Percentiles rank a stretch among this genome's conserved stretches.
phyloP scores from a whole-genome alignment of 2,329 filamentous ascomycete species.

The Fragosphaeria purpurea region DNA sequence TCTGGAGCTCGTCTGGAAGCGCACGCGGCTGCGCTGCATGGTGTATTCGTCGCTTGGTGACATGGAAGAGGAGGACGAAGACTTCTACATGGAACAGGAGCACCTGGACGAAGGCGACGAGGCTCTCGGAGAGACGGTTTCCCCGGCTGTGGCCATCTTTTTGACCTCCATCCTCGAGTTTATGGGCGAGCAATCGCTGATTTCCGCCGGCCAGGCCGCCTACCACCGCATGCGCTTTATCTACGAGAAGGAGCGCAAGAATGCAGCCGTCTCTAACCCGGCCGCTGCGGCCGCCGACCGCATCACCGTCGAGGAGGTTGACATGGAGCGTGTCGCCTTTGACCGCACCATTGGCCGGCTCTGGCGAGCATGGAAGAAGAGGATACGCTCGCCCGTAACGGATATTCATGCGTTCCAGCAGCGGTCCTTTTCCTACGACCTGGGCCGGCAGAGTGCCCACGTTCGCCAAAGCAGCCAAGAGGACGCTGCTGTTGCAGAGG shows the following conservation, averaged over 20 bases:
- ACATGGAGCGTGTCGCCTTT: slow-evolving; percentile 87
- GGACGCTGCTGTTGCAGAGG: slow-evolving; percentile 26
- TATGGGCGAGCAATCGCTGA: slow-evolving; percentile 80
- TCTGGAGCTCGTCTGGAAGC: slow-evolving; percentile 87
- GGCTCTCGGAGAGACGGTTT: slow-evolving; percentile 58
- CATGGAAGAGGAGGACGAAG: slow-evolving; percentile 96
- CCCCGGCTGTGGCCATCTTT: slow-evolving; percentile 89
- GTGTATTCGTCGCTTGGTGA: slow-evolving; percentile 95
- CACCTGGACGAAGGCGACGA: slow-evolving; percentile 53
- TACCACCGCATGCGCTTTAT: slow-evolving; percentile 55
- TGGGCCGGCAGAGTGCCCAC: slow-evolving; percentile 24
- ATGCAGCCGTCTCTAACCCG: slow-evolving; percentile 29
- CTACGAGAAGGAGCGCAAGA: slow-evolving; percentile 49
- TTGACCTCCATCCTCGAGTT: slow-evolving; percentile 90
- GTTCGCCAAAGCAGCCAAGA: slow-evolving; percentile 29
- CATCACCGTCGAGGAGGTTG: slow-evolving; percentile 76
- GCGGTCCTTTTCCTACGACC: slow-evolving; percentile 40
- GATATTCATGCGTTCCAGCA: slow-evolving; percentile 35
- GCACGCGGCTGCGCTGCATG: slow-evolving; percentile 89
- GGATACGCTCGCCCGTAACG: slow-evolving; percentile 49
- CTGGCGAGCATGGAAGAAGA: slow-evolving; percentile 94
- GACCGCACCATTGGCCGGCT: slow-evolving; percentile 80
- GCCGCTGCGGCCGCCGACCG: slow-evolving; percentile 45
- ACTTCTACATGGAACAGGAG: slow-evolving; percentile 74
- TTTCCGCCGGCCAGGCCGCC: slow-evolving; percentile 79